phyloP scores from a whole-genome alignment of 169 alveolate species.

The Plasmodium fragile region DNA sequence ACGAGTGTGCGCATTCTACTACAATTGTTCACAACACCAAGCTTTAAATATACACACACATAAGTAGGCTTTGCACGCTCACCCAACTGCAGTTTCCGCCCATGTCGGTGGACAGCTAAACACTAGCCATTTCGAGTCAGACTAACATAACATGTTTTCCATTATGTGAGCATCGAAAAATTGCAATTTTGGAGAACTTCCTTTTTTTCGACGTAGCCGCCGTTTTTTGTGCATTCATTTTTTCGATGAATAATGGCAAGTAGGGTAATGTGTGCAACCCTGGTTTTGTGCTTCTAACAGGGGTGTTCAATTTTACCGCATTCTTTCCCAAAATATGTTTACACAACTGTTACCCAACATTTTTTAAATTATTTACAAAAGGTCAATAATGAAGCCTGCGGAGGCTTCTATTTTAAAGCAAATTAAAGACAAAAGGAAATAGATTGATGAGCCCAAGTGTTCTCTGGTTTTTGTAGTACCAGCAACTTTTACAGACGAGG shows the following conservation, averaged over 20 bases:
- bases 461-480: not conserved
- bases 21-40: not conserved
- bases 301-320: not conserved
- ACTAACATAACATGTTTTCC: not conserved
- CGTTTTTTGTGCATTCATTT: not conserved
- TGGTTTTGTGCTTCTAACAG: not conserved
- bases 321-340: not conserved
- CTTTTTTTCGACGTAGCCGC: not conserved
- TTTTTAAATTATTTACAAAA: not conserved
- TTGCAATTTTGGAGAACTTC: not conserved
- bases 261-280: not conserved
- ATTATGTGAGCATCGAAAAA: not conserved
- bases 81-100: not conserved
- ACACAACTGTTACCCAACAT: not conserved
- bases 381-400: not conserved
- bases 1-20: not conserved
- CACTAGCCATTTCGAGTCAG: not conserved
- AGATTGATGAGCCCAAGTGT: not conserved
- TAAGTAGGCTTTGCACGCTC: not conserved
- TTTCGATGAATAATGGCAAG: not conserved
- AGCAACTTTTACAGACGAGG: not conserved
- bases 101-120: not conserved
- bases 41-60: not conserved
- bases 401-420: not conserved
- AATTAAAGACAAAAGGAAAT: not conserved